Conservation (phyloP, 2,329 filamentous ascomycete species). For the Didymella exigua region DNA sequence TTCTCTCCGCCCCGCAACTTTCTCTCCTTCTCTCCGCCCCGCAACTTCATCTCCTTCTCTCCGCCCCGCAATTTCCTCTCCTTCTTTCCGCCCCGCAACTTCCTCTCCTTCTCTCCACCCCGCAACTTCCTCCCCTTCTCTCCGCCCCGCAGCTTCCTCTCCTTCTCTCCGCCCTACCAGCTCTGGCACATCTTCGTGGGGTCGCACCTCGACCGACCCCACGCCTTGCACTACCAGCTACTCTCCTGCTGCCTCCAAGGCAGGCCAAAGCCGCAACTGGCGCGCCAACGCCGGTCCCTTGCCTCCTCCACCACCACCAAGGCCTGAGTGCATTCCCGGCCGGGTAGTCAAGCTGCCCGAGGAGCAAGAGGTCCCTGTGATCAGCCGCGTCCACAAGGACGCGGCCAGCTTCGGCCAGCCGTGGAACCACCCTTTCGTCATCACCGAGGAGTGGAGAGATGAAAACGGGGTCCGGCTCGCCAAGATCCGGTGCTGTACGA, state of each 20-base stretch:
- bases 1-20: no score
- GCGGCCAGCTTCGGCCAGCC: not conserved
- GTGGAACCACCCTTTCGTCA: constrained; percentile 18
- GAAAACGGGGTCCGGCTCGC: constrained; percentile 10
- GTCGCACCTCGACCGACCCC: not conserved
- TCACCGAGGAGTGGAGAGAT: constrained; percentile 6
- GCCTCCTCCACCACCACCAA: not conserved
- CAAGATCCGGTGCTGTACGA: constrained; percentile 19
- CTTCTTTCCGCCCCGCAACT: not conserved
- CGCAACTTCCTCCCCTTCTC: not conserved
- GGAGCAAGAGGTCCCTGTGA: not conserved
- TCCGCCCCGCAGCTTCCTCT: not conserved
- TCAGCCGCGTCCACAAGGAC: not conserved
- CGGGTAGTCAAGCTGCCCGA: not conserved
- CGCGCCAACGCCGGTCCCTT: not conserved
- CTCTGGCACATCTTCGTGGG: not conserved
- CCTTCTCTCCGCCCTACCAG: no score
- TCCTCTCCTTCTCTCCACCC: not conserved
- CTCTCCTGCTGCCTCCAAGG: not conserved
- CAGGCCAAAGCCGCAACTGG: not conserved
- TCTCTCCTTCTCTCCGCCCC: no score
- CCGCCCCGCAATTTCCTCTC: no score
- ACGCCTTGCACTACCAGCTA: not conserved
- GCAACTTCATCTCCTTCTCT: no score
- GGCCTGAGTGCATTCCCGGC: not conserved